A percentile compares a stretch with the other conserved stretches of the same genome.
Conservation (phyloP, 768 basidiomycete genomes). For the Vararia minispora region DNA sequence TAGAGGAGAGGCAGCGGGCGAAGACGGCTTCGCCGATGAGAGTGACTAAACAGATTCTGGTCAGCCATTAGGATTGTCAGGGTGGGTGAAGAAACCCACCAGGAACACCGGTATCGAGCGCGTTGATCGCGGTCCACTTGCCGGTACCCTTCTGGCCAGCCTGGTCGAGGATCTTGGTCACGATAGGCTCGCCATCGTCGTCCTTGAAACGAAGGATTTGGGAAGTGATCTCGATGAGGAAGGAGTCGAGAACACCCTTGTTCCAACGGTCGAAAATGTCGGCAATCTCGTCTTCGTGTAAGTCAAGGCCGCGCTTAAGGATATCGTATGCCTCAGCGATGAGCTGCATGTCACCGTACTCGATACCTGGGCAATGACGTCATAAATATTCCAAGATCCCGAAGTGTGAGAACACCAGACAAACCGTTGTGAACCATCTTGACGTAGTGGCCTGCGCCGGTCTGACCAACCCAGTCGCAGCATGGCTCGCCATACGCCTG, state of each 20-base stretch:
- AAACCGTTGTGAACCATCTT: slow-evolving; percentile 99
- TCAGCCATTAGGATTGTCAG: slow-evolving; percentile 3
- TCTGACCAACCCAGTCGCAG: slow-evolving; percentile 99
- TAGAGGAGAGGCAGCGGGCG: slow-evolving; percentile 91
- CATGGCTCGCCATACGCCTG: slow-evolving; percentile 93
- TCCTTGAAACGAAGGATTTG: slow-evolving; percentile 98
- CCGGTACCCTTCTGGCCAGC: slow-evolving; percentile 99
- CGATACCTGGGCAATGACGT: slow-evolving; percentile 60
- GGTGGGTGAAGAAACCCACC: slow-evolving; percentile 34
- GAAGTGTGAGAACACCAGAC: slow-evolving; percentile 11
- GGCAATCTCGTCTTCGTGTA: slow-evolving; percentile 82
- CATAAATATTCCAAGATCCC: slow-evolving; percentile 1
- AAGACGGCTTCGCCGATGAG: slow-evolving; percentile 99
- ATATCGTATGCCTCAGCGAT: slow-evolving; percentile 99
- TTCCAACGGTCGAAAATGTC: slow-evolving; percentile 94
- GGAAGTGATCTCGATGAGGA: slow-evolving; percentile 96
- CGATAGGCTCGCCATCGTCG: slow-evolving; percentile 83
- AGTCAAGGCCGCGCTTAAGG: slow-evolving; percentile 89
- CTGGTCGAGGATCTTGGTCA: slow-evolving; percentile 89
- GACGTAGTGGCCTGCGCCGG: slow-evolving; percentile 94
- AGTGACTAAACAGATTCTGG: slow-evolving; percentile 51
- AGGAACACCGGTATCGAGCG: slow-evolving; percentile 83
- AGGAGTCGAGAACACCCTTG: slow-evolving; percentile 98
- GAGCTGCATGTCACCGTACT: slow-evolving; percentile 99
- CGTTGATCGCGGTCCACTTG: slow-evolving; percentile 98